phyloP scores from a whole-genome alignment of 2,329 filamentous ascomycete genomes.

The Cryphonectria nitschkei region DNA sequence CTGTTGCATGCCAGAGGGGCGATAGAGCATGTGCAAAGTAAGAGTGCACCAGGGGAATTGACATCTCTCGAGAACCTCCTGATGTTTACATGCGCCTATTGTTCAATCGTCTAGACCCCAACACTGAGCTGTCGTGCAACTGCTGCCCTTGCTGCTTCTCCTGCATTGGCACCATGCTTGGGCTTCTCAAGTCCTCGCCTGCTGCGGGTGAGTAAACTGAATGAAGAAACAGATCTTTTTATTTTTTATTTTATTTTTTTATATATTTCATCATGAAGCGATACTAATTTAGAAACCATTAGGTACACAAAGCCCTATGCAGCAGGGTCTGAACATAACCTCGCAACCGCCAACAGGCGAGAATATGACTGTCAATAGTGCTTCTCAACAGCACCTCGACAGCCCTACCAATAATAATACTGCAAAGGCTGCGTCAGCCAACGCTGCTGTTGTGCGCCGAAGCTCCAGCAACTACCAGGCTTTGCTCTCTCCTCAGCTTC shows the following conservation, averaged over 20 bases:
- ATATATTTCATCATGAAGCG: not conserved
- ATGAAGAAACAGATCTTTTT: not conserved
- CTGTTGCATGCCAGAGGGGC: not conserved
- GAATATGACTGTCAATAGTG: conserved; percentile 2
- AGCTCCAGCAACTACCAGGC: conserved; percentile 11
- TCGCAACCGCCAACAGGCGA: not conserved
- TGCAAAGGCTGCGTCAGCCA: not conserved
- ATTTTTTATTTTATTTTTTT: too few relatives aligned
- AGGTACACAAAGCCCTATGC: not conserved
- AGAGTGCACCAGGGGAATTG: not conserved
- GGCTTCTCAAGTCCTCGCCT: conserved; percentile 8
- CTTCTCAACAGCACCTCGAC: not conserved
- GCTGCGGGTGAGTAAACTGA: not conserved
- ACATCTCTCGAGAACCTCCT: not conserved
- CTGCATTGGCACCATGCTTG: conserved; percentile 11
- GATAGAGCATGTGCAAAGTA: not conserved
- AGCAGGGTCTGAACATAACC: not conserved
- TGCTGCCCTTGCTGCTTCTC: conserved; percentile 6
- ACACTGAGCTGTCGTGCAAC: not conserved
- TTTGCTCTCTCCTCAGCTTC: not conserved
- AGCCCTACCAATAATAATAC: not conserved
- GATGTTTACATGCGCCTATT: conserved; percentile 4
- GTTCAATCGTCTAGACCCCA: not conserved
- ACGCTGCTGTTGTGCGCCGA: not conserved
- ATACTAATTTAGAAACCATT: not conserved